Conservation (phyloP, 495 filamentous ascomycete species). For the Bryoglossum gracile region DNA sequence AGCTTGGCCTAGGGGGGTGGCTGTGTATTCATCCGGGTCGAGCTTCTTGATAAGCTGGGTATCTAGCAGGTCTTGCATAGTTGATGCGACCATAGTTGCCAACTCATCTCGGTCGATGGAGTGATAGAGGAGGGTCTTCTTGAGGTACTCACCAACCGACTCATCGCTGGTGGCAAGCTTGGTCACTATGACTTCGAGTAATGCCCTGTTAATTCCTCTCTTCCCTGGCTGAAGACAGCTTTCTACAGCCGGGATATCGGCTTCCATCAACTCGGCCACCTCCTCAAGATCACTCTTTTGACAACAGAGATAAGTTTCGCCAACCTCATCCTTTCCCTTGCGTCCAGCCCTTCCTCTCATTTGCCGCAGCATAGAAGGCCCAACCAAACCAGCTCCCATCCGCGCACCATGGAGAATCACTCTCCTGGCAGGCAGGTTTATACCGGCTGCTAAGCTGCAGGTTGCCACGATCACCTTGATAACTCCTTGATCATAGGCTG, state of each 20-base stretch:
- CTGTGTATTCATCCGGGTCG: slow-evolving; percentile 42
- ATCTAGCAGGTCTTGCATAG: slow-evolving; percentile 44
- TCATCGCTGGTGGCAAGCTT: slow-evolving; percentile 60
- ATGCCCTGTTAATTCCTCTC: slow-evolving; percentile 62
- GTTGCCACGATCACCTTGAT: slow-evolving; percentile 74
- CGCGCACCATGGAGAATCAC: slow-evolving; percentile 73
- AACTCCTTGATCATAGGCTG: slow-evolving; percentile 62
- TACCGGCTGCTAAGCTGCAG: slow-evolving; percentile 77
- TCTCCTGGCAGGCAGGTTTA: slow-evolving; percentile 67
- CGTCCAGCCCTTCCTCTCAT: slow-evolving; percentile 80
- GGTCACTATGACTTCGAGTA: slow-evolving; percentile 69
- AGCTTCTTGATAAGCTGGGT: slow-evolving; percentile 51
- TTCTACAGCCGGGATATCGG: slow-evolving; percentile 62
- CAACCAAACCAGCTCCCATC: slow-evolving; percentile 72
- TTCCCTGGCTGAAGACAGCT: slow-evolving; percentile 67
- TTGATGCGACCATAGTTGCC: slow-evolving; percentile 46
- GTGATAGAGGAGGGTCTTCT: slow-evolving; percentile 58
- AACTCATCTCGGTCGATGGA: slow-evolving; percentile 37
- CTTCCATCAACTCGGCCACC: slow-evolving; percentile 62
- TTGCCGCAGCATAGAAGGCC: slow-evolving; percentile 73
- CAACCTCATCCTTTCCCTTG: slow-evolving; percentile 74
- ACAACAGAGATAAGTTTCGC: slow-evolving; percentile 76
- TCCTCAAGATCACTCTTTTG: slow-evolving; percentile 60
- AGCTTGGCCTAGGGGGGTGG: slow-evolving; percentile 62
- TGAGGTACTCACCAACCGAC: slow-evolving; percentile 64